Evolutionary conservation across 768 basidiomycete species (phyloP).

Genomic region (Collybia mongolica): DNA sequence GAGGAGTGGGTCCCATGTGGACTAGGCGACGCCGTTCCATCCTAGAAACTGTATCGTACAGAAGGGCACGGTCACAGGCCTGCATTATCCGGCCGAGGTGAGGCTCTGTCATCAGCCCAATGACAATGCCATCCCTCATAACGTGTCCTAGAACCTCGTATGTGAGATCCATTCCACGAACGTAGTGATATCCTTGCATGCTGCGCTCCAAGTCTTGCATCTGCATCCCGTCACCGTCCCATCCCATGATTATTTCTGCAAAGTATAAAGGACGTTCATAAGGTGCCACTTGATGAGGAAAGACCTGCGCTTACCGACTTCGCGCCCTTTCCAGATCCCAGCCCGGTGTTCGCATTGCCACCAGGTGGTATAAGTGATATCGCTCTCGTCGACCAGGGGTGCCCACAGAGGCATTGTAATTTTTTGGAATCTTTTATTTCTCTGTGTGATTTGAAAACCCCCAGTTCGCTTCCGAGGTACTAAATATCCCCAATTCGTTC

Average conservation of each 20-base stretch:
- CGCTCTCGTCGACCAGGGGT: constrained; percentile 31
- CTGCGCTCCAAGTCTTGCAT: constrained; percentile 14
- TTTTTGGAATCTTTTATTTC: constrained; percentile 16
- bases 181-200: constrained; percentile 27
- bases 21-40: constrained; percentile 26
- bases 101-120: constrained; percentile 36
- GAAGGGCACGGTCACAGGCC: constrained; percentile 23
- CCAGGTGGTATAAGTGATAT: constrained; percentile 32
- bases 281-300: neutral
- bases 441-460: constrained; percentile 29
- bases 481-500: constrained; percentile 35
- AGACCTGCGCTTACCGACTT: constrained; percentile 27
- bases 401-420: constrained; percentile 35
- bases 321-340: constrained; percentile 36
- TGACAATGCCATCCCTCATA: constrained; percentile 25
- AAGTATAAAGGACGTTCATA: neutral
- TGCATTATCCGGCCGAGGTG: constrained; percentile 28
- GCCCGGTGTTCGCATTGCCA: constrained; percentile 23
- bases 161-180: constrained; percentile 32
- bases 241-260: constrained; percentile 31
- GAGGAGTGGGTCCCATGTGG: constrained; percentile 17
- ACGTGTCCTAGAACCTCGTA: constrained; percentile 34
- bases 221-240: constrained; percentile 16
- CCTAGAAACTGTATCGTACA: constrained; percentile 29
- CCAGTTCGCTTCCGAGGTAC: constrained; percentile 17